Base-by-base conservation (phyloP, 495 filamentous ascomycete genomes). In the Xylaria cubensis region DNA sequence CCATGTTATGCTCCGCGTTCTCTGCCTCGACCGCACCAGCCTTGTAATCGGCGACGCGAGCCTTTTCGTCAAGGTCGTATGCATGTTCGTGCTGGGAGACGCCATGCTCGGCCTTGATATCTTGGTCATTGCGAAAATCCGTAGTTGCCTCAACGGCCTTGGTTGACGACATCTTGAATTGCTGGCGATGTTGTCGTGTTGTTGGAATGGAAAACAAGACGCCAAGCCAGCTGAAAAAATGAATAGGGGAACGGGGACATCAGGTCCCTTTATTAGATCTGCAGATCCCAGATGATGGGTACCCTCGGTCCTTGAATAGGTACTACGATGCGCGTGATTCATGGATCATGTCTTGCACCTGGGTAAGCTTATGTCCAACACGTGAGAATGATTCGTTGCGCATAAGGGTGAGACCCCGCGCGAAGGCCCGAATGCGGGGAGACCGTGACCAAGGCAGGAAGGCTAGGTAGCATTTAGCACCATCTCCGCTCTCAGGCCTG, bases 11-110 rank as follows among this genome's bases (percentile, higher is more conserved):
- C 73, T 86, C 84, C 19, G 70, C 64, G 64, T 80, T 79, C 77
- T 86, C 84, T 56, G 82, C 84, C 48, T 82, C 80, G 76, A 86
- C 81, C 64, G 84, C 84, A 67, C 76, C 85, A n/a, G 65, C 65
- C 65, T 67, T 67, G 36, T 67, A 67, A 21, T 67, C 82, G 76
- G 83, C 73, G 73, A 81, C 75, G 50, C 74, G 67, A 13, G 79
- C 78, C 75, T 86, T 87, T 75, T 83, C 81, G 74, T 74, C 80
- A 61, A 78, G 78, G 79, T 84, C 83, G 79, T 82, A 79, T 72
- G 76, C 73, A 76, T 82, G 78, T 48, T 75, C 83, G 73, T 55
- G 9, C 3, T 55, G 65, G 21, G 48, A 42, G 65, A 56, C 36
- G 24, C 34, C 48, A 50, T 19, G 9, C 65, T 67, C 48, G 34